Evolutionary conservation across 352 stramenopile species (phyloP), one percentile per base, ranked within the genome.

Genomic region (Phytopythium sindhum): DNA sequence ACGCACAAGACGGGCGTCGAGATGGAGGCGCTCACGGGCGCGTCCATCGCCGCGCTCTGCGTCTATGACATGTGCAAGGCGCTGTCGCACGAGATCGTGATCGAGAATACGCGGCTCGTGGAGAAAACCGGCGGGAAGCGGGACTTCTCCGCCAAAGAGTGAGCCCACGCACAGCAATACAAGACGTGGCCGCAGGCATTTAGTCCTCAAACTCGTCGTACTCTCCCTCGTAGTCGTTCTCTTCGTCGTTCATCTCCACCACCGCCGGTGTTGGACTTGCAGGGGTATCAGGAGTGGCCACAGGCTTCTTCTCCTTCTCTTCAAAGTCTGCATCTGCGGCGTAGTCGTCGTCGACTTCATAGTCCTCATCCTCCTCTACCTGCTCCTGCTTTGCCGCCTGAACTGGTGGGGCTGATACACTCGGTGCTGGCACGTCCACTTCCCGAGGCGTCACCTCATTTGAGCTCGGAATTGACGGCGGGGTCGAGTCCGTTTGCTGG

Each of bases 11-110:
- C 96, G 0, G 95, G 95, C 51, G 93, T 98, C 11, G 94, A 98
- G 76, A 98, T 98, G 92, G 90, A 98, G 71, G 96, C 97, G 44
- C 80, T 99, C 37, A 98, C 89, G 21, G 97, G 96, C 31, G 95
- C 90, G 28, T 96, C 84, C 15, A 75, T 98, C 23, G 97, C 97
- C 5, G 96, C 97, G 50, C 78, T 99, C 1, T 98, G 90, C 42
- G 94, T 99, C 29, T 99, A 99, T 77, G 97, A 99, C 81, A 99
- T 99, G 97, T 96, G 95, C 72, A 99, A 99, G 76, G 97, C 95
- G 23, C 68, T 99, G 45, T 98, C 91, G 66, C 95, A 99, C 73
- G 80, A 97, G 33, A 97, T 99, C 31, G 76, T 97, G 28, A 98
- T 99, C 61, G 79, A 93, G 59, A 78, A 80, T 45, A 98, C 95